Evolutionary conservation across 306 rosid genomes (phyloP), one percentile per base, ranked within the genome.

Genomic region (Hippophae tibetana): DNA sequence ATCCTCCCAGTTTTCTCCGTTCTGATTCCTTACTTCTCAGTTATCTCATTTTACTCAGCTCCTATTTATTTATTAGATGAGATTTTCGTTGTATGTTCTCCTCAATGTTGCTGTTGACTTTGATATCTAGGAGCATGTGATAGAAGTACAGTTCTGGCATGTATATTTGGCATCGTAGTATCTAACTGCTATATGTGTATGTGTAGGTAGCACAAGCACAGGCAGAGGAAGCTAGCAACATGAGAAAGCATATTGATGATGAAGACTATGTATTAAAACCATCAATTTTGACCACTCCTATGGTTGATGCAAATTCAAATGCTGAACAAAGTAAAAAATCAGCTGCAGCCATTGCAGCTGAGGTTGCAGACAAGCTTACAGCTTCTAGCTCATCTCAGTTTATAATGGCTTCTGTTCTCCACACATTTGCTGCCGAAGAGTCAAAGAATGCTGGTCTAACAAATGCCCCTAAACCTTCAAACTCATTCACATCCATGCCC

Each of bases 351-450:
- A 82, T 90, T 60, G 97, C 97, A 23, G 97, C 97, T 0, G 79
- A 76, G 82, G 94, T 90, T 69, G 95, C 97, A 1, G 97, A 87
- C 78, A 90, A 76, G 90, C 97, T 90, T 47, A 68, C 95, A 13
- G 94, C 97, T 66, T 90, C 97, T 42, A 82, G 81, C 64, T 90
- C 97, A 45, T 90, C 95, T 58, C 97, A 90, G 52, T 58, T 87
- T 78, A 90, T 90, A 61, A 90, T 90, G 95, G 48, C 81, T 62
- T 90, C 94, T 7, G 97, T 90, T 64, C 94, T 90, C 64, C 82
- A 90, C 45, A 77, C 95, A 58, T 87, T 90, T 60, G 97, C 95
- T 11, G 90, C 90, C 7, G 90, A 90, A 72, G 94, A 81, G 79
- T 90, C 97, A 13, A 90, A 87, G 65, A 84, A 62, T 56, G 95